Conservation (phyloP, 2,329 filamentous ascomycete genomes). For the Metarhizium brunneum region DNA sequence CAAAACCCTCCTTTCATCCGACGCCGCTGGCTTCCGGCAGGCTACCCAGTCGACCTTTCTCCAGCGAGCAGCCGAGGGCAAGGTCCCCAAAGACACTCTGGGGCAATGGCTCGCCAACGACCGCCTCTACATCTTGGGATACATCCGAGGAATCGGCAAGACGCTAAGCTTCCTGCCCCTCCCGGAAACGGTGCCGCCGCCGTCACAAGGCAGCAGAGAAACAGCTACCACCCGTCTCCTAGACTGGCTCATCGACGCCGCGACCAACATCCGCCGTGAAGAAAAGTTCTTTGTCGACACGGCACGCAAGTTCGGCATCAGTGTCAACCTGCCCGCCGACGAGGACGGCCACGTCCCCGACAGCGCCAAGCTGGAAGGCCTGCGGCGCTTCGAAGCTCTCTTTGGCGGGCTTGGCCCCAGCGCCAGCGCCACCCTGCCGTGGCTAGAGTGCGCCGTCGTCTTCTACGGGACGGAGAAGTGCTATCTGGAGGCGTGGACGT, state of each 20-base stretch:
- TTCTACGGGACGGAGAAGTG: slow-evolving; percentile 68
- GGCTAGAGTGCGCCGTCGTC: slow-evolving; percentile 60
- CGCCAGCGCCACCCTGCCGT: slow-evolving; percentile 32
- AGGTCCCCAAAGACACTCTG: slow-evolving; percentile 44
- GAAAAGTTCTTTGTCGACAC: slow-evolving; percentile 59
- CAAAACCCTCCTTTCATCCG: slow-evolving; percentile 42
- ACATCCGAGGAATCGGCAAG: slow-evolving; percentile 58
- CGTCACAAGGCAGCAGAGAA: slow-evolving; percentile 7
- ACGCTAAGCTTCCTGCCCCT: slow-evolving; percentile 53
- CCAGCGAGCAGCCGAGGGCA: slow-evolving; percentile 52
- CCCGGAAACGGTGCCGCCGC: slow-evolving; percentile 22
- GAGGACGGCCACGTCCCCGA: slow-evolving; percentile 14
- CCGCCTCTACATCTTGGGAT: slow-evolving; percentile 60
- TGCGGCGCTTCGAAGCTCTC: slow-evolving; percentile 33
- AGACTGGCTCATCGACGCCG: slow-evolving; percentile 52
- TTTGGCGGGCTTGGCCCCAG: slow-evolving; percentile 43
- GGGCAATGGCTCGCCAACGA: slow-evolving; percentile 64
- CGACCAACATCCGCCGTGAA: slow-evolving; percentile 59
- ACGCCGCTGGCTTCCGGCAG: slow-evolving; percentile 33
- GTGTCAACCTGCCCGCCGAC: slow-evolving; percentile 28
- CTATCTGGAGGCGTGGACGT: slow-evolving; percentile 52
- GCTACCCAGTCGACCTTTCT: slow-evolving; percentile 63
- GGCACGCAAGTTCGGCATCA: slow-evolving; percentile 49
- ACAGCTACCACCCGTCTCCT: slow-evolving; percentile 45
- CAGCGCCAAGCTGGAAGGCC: slow-evolving; percentile 28